Evolutionary conservation across 768 basidiomycete genomes (phyloP), one percentile per base, ranked within the genome.

Genomic region (Lyophyllum shimeji): DNA sequence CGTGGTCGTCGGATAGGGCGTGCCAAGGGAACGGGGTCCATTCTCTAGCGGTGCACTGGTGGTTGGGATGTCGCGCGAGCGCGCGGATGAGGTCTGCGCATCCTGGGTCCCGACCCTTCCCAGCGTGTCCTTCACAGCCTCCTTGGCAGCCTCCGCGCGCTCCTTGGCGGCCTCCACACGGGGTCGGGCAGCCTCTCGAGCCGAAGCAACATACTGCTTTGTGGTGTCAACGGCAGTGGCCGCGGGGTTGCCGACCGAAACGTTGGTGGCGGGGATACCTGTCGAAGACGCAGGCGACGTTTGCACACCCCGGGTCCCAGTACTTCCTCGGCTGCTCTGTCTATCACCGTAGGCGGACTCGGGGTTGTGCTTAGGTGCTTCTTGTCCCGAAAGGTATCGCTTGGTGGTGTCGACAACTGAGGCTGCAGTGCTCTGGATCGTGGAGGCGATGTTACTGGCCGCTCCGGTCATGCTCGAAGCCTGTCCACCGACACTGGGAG

Each of bases 41-140:
- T 70, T 76, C 67, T 81, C 74, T 18, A 79, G 62, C 0, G 75
- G 73, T 9, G 76, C 73, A 21, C 67, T 76, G 2, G 70, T 73
- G 1, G 77, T 63, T 9, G 76, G 73, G 15, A 75, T 64, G 49
- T 63, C 64, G 4, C 60, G 60, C 7, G 61, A 60, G 20, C 61
- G 60, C 18, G 62, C 63, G 5, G 62, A 60, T 46, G 62, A 37
- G 15, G 52, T 56, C 15, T 17, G 25, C 11, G 45, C 34, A 29
- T 34, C 40, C 39, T 24, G 46, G 49, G 48, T 62, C 20, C 62
- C 66, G 23, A 61, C 61, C 37, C 63, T 61, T 20, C 66, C 64
- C 9, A 68, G 42, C 33, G 52, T 54, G 0, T 57, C 57, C 59
- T 80, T 74, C 0, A 74, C 73, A 0, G 67, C 65, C 5, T 70